Conservation (phyloP, 331 rosid genomes). For the Saraca asoca region DNA sequence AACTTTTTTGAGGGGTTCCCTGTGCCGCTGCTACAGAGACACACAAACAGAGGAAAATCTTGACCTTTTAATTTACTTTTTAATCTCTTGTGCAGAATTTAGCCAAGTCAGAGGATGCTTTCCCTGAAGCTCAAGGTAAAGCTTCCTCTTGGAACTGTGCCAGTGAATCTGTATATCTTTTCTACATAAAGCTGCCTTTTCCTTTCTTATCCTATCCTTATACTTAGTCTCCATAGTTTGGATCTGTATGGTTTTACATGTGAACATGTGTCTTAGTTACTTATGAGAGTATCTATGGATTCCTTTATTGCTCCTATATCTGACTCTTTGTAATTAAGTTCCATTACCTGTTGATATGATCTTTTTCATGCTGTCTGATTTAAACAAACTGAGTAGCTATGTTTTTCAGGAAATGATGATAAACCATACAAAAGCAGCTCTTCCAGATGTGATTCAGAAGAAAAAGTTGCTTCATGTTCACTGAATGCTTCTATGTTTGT, state of each 20-base stretch:
- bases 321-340: neutral
- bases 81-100: constrained; percentile 57
- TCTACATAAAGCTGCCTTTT: constrained; percentile 1
- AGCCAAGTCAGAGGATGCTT: constrained; percentile 37
- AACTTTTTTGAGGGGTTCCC: no score
- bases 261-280: constrained; percentile 14
- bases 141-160: constrained; percentile 19
- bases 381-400: constrained; percentile 1
- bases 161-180: neutral
- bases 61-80: constrained; percentile 1
- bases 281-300: neutral
- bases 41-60: neutral
- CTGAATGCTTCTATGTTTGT: constrained; percentile 41
- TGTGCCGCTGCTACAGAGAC: neutral
- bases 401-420: constrained; percentile 54
- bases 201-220: constrained; percentile 16
- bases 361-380: constrained; percentile 10
- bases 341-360: neutral
- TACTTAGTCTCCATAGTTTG: neutral
- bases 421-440: constrained; percentile 41
- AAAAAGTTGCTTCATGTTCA: constrained; percentile 36
- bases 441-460: constrained; percentile 42
- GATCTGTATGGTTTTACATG: neutral
- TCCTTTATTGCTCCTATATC: constrained; percentile 3
- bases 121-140: constrained; percentile 56